Base-by-base conservation (phyloP, 2,329 filamentous ascomycete species). In the Chlorencoelia australis region DNA sequence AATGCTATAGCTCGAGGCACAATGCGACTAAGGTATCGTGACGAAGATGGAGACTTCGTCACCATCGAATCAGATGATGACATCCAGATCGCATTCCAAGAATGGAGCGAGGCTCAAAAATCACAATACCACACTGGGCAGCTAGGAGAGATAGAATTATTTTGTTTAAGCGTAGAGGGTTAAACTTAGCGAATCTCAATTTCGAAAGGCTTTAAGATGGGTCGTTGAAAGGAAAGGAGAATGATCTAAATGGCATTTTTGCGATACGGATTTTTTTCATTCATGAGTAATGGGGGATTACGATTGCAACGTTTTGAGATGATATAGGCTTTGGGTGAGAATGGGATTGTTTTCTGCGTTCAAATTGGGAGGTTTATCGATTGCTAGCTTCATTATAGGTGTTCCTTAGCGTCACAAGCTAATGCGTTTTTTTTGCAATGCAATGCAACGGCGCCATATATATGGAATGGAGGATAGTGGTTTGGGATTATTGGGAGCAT, bases 11-110 rank as follows among this genome's bases (percentile, higher is more conserved):
- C 79, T 49, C 81, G 76, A 53, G 83, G 85, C 44, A 79, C 81
- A 47, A 75, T 95, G 50, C 86, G 87, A 61, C 66, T 98, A 38
- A 83, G 87, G 44, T 98, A 96, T 60, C 74, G 79, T 34, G 91
- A 98, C 54, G 82, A 88, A 53, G 91, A 98, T 48, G 84, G 84
- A 32, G 91, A 96, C 54, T 89, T 81, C 55, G 84, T 98, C 43
- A 88, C 81, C 34, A 95, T 98, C 37, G 82, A 91, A 57, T 89
- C 82, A 43, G 91, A 98, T 53, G 91, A 98, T 52, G 91, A 95
- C 49, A 91, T 98, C 28, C 86, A 93, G 53, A 87, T 91, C 50
- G 91, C 91, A 4, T 94, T 98, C 55, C 80, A 88, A 58, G 88
- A 93, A 50, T 95, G 88, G 88, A 77, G 83, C 21, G 87, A 94